Percentiles rank a stretch among this genome's conserved stretches.
Evolutionary conservation across 2,329 filamentous ascomycete species (phyloP).

Genomic region (Epichloe brachyelytri): DNA sequence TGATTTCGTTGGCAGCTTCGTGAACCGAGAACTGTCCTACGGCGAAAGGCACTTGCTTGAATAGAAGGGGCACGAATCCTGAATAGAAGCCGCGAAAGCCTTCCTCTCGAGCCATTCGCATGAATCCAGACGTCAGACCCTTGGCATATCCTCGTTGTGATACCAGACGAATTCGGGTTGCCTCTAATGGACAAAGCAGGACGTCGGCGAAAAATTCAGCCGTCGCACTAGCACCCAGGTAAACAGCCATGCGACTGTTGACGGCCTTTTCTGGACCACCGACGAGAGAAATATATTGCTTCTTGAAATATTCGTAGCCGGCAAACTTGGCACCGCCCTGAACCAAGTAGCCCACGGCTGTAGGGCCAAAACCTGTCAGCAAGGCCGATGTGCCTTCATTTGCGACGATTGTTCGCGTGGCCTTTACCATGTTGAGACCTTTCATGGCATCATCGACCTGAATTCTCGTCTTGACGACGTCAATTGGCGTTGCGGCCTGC

Average conservation of each 20-base stretch:
- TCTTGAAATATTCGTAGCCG: slow-evolving; percentile 91
- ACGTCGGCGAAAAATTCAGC: slow-evolving; percentile 66
- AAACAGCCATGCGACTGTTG: slow-evolving; percentile 42
- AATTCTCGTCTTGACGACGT: slow-evolving; percentile 81
- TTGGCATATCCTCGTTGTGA: slow-evolving; percentile 67
- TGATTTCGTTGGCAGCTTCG: slow-evolving; percentile 71
- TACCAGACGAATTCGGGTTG: slow-evolving; percentile 65
- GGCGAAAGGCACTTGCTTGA: slow-evolving; percentile 87
- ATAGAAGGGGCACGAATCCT: slow-evolving; percentile 74
- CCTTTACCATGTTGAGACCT: slow-evolving; percentile 70
- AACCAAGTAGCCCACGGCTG: slow-evolving; percentile 76
- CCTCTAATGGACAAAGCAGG: slow-evolving; percentile 81
- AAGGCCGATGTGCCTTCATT: slow-evolving; percentile 70
- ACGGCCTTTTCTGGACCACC: slow-evolving; percentile 37
- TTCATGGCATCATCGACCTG: slow-evolving; percentile 80
- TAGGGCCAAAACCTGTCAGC: slow-evolving; percentile 73
- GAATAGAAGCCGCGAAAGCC: slow-evolving; percentile 78
- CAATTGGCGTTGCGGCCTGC: slow-evolving; percentile 41
- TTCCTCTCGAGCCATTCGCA: slow-evolving; percentile 62
- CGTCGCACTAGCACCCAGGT: slow-evolving; percentile 57
- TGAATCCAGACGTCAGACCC: slow-evolving; percentile 59
- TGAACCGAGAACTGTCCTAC: slow-evolving; percentile 91
- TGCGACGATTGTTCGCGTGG: slow-evolving; percentile 63
- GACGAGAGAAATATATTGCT: slow-evolving; percentile 61
- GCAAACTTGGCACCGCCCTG: slow-evolving; percentile 87